Percentiles rank a stretch among this genome's conserved stretches.
Evolutionary conservation across 2,329 filamentous ascomycete species (phyloP).

Genomic region (Decorospora gaudefroyi): DNA sequence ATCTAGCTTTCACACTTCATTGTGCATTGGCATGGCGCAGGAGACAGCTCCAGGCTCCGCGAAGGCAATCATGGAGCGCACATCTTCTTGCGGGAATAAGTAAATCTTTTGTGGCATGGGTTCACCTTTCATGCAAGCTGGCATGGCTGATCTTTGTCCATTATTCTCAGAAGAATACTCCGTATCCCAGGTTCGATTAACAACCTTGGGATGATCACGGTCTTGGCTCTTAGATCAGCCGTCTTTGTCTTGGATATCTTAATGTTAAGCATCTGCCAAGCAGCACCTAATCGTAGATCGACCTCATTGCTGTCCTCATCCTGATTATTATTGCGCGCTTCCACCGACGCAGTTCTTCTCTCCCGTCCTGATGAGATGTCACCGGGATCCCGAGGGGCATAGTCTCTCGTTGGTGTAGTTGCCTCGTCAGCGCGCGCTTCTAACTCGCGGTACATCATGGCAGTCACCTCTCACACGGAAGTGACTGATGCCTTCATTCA

Average conservation of each 20-base stretch:
- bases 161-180: not conserved
- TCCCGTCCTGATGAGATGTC: not conserved
- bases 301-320: not conserved
- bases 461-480: not conserved
- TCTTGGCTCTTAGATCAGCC: slow-evolving; percentile 7
- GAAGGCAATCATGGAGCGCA: too few species aligned
- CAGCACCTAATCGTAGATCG: not conserved
- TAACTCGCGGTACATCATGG: slow-evolving; percentile 4
- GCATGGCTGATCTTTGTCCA: slow-evolving; percentile 1
- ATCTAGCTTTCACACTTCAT: too few species aligned
- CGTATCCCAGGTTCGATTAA: not conserved
- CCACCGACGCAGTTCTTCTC: not conserved
- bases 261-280: not conserved
- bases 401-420: slow-evolving; percentile 8
- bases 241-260: not conserved
- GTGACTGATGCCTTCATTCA: too few species aligned
- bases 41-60: too few species aligned
- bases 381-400: not conserved
- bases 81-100: too few species aligned
- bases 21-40: too few species aligned
- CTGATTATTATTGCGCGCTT: not conserved
- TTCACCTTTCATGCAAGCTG: slow-evolving; percentile 1
- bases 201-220: slow-evolving; percentile 10
- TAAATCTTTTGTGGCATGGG: not conserved
- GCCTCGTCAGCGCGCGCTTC: slow-evolving; percentile 10